Evolutionary conservation across 2,329 filamentous ascomycete genomes (phyloP).

Genomic region (Stenocarpella maydis): DNA sequence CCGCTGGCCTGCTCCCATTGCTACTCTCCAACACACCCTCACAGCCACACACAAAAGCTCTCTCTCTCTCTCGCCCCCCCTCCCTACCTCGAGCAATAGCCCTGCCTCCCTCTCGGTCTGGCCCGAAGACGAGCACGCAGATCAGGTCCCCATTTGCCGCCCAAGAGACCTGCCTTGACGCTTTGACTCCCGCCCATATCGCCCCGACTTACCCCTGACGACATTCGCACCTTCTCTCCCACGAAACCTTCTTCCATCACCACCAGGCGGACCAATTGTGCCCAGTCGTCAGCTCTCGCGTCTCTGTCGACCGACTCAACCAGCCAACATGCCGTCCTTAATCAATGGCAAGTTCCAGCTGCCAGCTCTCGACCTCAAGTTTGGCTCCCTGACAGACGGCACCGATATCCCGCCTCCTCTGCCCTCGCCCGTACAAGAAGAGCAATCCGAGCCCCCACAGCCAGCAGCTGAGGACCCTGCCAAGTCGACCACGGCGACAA

Average conservation of each 20-base stretch:
- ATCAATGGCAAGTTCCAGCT: constrained; percentile 57
- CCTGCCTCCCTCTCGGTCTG: constrained; percentile 19
- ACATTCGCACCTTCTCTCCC: constrained; percentile 24
- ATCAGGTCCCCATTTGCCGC: constrained; percentile 6
- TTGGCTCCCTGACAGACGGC: constrained; percentile 66
- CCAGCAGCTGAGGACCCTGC: constrained; percentile 35
- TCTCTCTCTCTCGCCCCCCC: too few relatives aligned
- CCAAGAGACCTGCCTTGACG: constrained; percentile 7
- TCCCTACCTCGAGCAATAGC: constrained; percentile 3
- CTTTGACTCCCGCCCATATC: constrained; percentile 26
- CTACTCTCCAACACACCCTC: background rate
- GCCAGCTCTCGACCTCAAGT: constrained; percentile 65
- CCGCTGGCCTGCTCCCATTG: constrained; percentile 2
- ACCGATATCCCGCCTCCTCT: constrained; percentile 67
- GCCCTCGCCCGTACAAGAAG: constrained; percentile 62
- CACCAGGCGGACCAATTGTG: constrained; percentile 5
- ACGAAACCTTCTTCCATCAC: constrained; percentile 13
- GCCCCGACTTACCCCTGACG: constrained; percentile 30
- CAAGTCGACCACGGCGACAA: constrained; percentile 42
- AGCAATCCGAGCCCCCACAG: constrained; percentile 50
- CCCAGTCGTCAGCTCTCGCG: background rate
- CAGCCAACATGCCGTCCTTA: constrained; percentile 42
- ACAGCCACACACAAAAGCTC: background rate
- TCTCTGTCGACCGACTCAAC: background rate
- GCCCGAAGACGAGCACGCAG: constrained; percentile 24